phyloP scores from a whole-genome alignment of 331 rosid genomes.

The Stylosanthes scabra region DNA sequence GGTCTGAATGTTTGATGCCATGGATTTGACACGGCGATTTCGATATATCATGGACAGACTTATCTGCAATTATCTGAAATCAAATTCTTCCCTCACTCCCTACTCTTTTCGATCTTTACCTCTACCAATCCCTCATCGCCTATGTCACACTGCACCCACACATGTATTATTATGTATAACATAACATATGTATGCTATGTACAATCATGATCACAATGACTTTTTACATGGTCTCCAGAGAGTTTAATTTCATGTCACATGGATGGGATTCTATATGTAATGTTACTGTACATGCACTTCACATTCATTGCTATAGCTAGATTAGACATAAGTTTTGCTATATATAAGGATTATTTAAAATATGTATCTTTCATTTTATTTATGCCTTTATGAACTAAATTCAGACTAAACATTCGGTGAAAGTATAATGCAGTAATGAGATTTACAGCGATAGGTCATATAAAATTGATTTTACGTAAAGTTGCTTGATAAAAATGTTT shows the following conservation, averaged over 20 bases:
- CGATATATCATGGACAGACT: conserved; percentile 50
- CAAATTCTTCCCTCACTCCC: not conserved
- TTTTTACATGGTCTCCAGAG: not conserved
- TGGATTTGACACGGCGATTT: conserved; percentile 74
- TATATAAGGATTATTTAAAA: too few species aligned
- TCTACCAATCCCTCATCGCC: not conserved
- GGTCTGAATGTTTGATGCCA: conserved; percentile 37
- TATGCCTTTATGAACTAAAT: too few species aligned
- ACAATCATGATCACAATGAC: conserved; percentile 15
- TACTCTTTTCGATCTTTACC: not conserved
- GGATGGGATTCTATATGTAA: not conserved
- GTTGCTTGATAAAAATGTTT: too few species aligned
- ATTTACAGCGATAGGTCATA: too few species aligned
- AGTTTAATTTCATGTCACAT: conserved; percentile 27
- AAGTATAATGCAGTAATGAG: too few species aligned
- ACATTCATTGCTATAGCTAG: too few species aligned
- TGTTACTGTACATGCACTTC: too few species aligned
- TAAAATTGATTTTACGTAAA: too few species aligned
- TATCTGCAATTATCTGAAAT: conserved; percentile 32
- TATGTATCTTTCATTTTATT: too few species aligned
- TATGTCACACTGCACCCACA: not conserved
- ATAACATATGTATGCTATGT: too few species aligned
- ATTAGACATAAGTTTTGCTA: too few species aligned
- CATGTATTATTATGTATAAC: not conserved
- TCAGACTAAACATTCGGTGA: too few species aligned